Conservation (phyloP, 176 grass and related monocot genomes). For the Coix lacrymajobi region DNA sequence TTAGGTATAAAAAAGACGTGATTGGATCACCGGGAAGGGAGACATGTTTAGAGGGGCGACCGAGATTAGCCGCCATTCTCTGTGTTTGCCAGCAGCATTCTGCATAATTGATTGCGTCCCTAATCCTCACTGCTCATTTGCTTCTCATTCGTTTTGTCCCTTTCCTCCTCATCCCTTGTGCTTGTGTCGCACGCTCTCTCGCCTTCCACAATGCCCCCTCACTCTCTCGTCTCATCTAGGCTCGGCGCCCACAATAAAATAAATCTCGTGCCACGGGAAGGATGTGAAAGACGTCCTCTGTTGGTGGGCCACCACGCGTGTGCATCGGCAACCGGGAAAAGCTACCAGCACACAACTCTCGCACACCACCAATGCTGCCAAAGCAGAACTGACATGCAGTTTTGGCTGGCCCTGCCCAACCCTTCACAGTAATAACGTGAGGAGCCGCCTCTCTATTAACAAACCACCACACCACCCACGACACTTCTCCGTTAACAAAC, state of each 20-base stretch:
- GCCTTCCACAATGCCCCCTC: background rate
- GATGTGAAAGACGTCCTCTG: too few relatives aligned
- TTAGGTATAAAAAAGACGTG: background rate
- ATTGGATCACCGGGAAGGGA: background rate
- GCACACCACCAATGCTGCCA: too few relatives aligned
- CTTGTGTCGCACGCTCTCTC: slow-evolving; percentile 15
- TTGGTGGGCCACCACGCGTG: too few relatives aligned
- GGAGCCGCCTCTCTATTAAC: too few relatives aligned
- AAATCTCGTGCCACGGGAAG: too few relatives aligned
- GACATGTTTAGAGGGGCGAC: background rate
- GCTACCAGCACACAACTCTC: too few relatives aligned
- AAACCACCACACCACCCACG: too few relatives aligned
- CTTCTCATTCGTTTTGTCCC: background rate
- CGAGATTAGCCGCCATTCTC: background rate
- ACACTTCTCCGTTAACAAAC: too few relatives aligned
- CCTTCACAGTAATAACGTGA: too few relatives aligned
- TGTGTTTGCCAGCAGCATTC: background rate
- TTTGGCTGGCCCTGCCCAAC: too few relatives aligned
- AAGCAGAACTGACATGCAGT: too few relatives aligned
- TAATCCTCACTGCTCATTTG: background rate
- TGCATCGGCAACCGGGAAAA: too few relatives aligned
- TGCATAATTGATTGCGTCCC: background rate
- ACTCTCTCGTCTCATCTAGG: background rate
- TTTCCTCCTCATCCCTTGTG: slow-evolving; percentile 19
- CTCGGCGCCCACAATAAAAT: slow-evolving; percentile 19